Evolutionary conservation across 2,329 filamentous ascomycete genomes (phyloP), one percentile per base, ranked within the genome.

Genomic region (Venturia aucupariae): DNA sequence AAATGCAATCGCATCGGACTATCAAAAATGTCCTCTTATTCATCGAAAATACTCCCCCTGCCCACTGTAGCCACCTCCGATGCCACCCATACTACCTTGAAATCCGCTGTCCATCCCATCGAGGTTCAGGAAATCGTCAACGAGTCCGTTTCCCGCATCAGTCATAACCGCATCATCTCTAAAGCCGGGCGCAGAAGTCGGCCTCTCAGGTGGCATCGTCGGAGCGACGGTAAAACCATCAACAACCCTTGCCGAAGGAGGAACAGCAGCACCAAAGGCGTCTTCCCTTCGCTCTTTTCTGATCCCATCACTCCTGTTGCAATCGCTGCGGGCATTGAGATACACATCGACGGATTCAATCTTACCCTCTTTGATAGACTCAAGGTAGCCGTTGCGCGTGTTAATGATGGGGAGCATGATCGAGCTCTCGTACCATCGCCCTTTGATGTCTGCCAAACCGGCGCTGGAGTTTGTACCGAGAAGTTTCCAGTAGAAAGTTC

Each of bases 391-490:
- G 72, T 71, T 13, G 70, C 69, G 4, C n/a, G 65, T 65, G 46
- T 74, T 70, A 2, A 78, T 70, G 41, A 78, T 72, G 4, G 76
- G 76, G 30, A 84, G 77, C 3, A 85, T 73, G 1, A 80, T 71
- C 51, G 75, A 78, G 2, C 80, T 80, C 71, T 86, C 84, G 70
- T 86, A 86, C 84, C 84, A 86, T 11, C 84, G 78, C 8, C 84
- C 84, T 69, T 84, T 84, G 68, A 85, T 72, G 48, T 84, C 80
- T 19, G 76, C 70, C 8, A 84, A 70, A 2, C 75, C 72, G 10
- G 81, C 63, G 17, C 72, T 73, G 1, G 70, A 66, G 17, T 66
- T 66, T 0, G 72, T 66, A 38, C 73, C 67, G 2, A 75, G 69
- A 44, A 81, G 75, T 55, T 77, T 77, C 78, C 79, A 82, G 71